A percentile compares a stretch with the other conserved stretches of the same genome.
phyloP scores from a whole-genome alignment of 352 stramenopile species.

The Globisporangium yorkense region DNA sequence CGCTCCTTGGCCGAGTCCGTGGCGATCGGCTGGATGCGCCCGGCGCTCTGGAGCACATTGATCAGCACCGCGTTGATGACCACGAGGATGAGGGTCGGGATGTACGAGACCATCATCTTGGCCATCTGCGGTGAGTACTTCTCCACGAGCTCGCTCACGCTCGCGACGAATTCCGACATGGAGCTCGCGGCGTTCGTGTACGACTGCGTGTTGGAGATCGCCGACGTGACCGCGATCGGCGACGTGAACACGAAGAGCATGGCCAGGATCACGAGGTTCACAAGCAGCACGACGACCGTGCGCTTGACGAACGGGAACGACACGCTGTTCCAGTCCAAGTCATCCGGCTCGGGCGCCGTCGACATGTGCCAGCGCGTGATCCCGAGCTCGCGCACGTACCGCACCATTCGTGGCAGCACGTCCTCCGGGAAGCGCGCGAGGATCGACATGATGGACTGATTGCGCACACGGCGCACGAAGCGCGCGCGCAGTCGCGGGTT shows the following conservation, averaged over 20 bases:
- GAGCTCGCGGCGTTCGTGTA: conserved; percentile 57
- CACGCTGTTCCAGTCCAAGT: conserved; percentile 84
- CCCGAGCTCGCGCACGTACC: conserved; percentile 71
- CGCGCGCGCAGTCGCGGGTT: conserved; percentile 57
- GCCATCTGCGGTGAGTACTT: conserved; percentile 73
- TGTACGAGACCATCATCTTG: conserved; percentile 71
- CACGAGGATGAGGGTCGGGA: conserved; percentile 81
- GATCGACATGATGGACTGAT: conserved; percentile 74
- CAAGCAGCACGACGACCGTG: conserved; percentile 55
- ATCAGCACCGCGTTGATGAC: conserved; percentile 84
- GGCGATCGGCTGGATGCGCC: conserved; percentile 77
- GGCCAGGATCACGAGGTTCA: conserved; percentile 72
- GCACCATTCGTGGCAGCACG: conserved; percentile 47
- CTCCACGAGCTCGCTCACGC: conserved; percentile 49
- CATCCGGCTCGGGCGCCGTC: conserved; percentile 69
- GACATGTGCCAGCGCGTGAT: conserved; percentile 76
- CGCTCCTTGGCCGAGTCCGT: conserved; percentile 83
- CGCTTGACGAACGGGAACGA: conserved; percentile 80
- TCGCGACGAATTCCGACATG: conserved; percentile 61
- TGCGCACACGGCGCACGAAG: conserved; percentile 70
- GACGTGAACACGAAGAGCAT: conserved; percentile 82
- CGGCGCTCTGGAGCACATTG: conserved; percentile 78
- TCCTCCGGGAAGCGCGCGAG: conserved; percentile 65
- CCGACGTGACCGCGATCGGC: conserved; percentile 75
- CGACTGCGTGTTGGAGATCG: conserved; percentile 64